Base-by-base conservation (phyloP, 176 grass and related monocot species). In the maize (Zea mays) region DNA sequence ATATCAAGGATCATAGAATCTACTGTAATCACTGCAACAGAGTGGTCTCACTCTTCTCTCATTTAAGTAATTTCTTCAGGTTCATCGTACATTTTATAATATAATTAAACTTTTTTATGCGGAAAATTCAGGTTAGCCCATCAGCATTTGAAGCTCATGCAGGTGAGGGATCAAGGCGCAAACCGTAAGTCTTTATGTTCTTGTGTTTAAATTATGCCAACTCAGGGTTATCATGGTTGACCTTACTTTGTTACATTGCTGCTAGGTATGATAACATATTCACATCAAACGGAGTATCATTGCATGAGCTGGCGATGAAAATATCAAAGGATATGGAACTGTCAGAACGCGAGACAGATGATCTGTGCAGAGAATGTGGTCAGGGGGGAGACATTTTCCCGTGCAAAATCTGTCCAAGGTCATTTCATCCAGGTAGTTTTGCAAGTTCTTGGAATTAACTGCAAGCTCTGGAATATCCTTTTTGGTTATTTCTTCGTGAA, bases 71-170 rank as follows among this genome's bases (percentile, higher is more conserved):
- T 51, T 27, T 74, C 50, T 49, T 68, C 76, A 46, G 58, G 15
- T 57, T 40, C n/a, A 68, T n/a, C 36, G 41, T 71, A 33, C 10
- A 39, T 14, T 69, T 49, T 59, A 54, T 12, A 33, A 68, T 67
- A 14, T 65, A 64, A 71, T 62, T 81, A 33, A 85, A 45, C 55
- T 63, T 75, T 81, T 65, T 78, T 63, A 77, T 85, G 45, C 48
- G 85, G 39, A 79, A 69, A 86, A 46, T 83, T 75, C 85, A 98
- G 95, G 87, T 98, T 50, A 98, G 95, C 62, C 95, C 95, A 15
- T 98, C 95, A 38, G 91, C 87, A 56, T 98, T 98, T 63, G 95
- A 94, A 86, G 91, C 95, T 82, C 95, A 98, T 92, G 95, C 91
- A 14, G 95, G 95, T 74, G 89, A 87, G 71, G 85, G 91, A 69